Evolutionary conservation across 1,139 yeast genomes (phyloP), one percentile per base, ranked within the genome.

Genomic region (Candida tunisiensis): DNA sequence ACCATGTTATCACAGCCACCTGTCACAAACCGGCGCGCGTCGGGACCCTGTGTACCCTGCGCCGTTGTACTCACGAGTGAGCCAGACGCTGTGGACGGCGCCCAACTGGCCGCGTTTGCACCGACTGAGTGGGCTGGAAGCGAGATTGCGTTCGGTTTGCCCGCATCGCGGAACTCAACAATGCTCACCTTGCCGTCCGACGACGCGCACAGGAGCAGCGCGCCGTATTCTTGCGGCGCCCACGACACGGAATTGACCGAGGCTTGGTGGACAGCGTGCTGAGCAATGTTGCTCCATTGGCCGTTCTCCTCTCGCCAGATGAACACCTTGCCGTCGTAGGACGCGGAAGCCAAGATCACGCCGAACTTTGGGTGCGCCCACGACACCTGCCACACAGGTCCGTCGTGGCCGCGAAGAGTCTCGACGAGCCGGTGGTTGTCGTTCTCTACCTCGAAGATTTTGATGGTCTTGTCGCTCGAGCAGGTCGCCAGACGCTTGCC

Each of bases 281-380:
- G 85, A 10, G 92, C 80, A 42, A 88, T 79, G 42, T 73, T 74
- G 18, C 78, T 61, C 98, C 98, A 91, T 42, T 65, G 71, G 29
- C 79, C 85, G 31, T 74, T 73, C 43, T 82, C 94, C 51, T 88
- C 95, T 47, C 83, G 77, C 98, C 98, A 88, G 43, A 91, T 73
- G 37, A 85, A 58, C 7, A 82, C 96, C 45, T 75, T 77, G 30
- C 98, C 98, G 47, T 88, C 98, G 46, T 82, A 91, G 1, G 94
- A 80, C 40, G 93, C 83, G 16, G 93, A 77, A 1, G 98, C 98
- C 39, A 88, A 62, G 38, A 88, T 80, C 5, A 83, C 77, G 20
- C 98, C 98, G 47, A 88, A 88, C 52, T 88, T 88, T 23, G 99
- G 98, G 50, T 91, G 98, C 3, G 98, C 96, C 99, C 98, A 88